Base-by-base conservation (phyloP, 1,284 basidiomycete genomes). In the Cutaneotrichosporon curvatum region DNA sequence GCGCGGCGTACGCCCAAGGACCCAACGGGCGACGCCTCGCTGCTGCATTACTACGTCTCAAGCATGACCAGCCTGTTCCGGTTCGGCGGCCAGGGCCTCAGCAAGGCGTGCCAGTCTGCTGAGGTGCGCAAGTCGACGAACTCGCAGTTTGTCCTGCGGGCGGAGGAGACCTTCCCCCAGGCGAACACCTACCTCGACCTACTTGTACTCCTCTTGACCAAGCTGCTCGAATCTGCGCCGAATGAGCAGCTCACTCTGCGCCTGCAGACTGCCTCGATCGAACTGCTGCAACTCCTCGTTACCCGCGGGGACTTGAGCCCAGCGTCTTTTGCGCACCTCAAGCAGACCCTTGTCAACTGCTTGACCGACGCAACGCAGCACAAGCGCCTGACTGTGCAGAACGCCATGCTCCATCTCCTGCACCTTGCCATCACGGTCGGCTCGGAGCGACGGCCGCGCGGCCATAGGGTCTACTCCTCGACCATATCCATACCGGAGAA, bases 381-480 rank as follows among this genome's bases (percentile, higher is more conserved):
- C 19, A 74, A 73, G 16, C 78, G 82, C 25, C 77, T 90, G 30
- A 85, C 91, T 57, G 74, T 91, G 14, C 91, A 95, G 70, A 91
- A 89, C 75, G 92, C 91, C 63, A 79, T 96, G 47, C 79, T 98
- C 1, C 89, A 91, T 57, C 80, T 94, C 9, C 77, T 98, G 1
- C 91, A 96, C 62, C 84, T 87, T 0, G 74, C 88, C 22, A 81
- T 92, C 22, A 83, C 81, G 16, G 80, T 79, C 1, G 79, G 79
- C 21, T 30, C 22, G 4, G 39, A 43, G 18, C 35, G 39, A 72
- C 58, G 31, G 25, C 56, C 21, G 21, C 47, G 59, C 56, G 37
- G 59, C 55, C 40, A 58, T 55, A 50, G 65, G 63, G 46, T 54
- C 19, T 22, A 55, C 1, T 50, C 47, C 8, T 54, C 50, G 16